Percentiles rank a stretch among this genome's conserved stretches.
Conservation (phyloP, 2,329 filamentous ascomycete species). For the Alternaria infectoria region DNA sequence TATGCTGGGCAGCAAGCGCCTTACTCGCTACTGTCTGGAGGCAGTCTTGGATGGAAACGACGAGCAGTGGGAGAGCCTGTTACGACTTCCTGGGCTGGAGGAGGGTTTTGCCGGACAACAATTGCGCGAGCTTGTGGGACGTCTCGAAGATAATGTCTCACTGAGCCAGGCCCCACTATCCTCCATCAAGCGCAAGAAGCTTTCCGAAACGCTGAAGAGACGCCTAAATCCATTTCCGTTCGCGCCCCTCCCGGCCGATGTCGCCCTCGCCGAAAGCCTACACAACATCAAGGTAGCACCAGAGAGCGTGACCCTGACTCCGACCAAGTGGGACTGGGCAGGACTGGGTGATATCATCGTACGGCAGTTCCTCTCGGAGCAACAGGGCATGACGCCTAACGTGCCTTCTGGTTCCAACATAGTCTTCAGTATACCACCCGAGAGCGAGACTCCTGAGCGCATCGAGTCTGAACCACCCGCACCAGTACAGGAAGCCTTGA, state of each 20-base stretch:
- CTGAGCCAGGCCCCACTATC: slow-evolving; percentile 58
- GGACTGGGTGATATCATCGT: slow-evolving; percentile 58
- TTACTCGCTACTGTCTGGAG: slow-evolving; percentile 68
- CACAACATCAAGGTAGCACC: slow-evolving; percentile 32
- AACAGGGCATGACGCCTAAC: slow-evolving; percentile 37
- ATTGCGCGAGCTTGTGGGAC: slow-evolving; percentile 52
- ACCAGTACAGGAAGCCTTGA: slow-evolving; percentile 6
- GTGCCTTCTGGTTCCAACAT: slow-evolving; percentile 50
- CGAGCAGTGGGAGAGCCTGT: slow-evolving; percentile 59
- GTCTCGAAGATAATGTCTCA: slow-evolving; percentile 63
- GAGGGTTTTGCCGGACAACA: slow-evolving; percentile 47
- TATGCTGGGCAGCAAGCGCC: slow-evolving; percentile 63
- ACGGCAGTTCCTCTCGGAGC: slow-evolving; percentile 51
- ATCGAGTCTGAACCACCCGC: slow-evolving; percentile 8
- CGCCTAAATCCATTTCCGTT: slow-evolving; percentile 61
- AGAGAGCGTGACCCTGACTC: slow-evolving; percentile 46
- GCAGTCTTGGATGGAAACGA: slow-evolving; percentile 68
- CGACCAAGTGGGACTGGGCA: slow-evolving; percentile 53
- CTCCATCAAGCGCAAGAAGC: slow-evolving; percentile 56
- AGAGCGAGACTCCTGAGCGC: slow-evolving; percentile 28
- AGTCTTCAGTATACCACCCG: slow-evolving; percentile 49
- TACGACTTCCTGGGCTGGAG: slow-evolving; percentile 61
- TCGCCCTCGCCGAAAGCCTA: slow-evolving; percentile 27
- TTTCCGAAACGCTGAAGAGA: slow-evolving; percentile 60
- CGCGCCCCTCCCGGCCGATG: slow-evolving; percentile 45